A percentile compares a stretch with the other conserved stretches of the same genome.
These are phyloP conservation scores for Chaetomiaceae sp. DNA, from an alignment of 2,329 filamentous ascomycete species.

Conservation along the genomic window DNA sequence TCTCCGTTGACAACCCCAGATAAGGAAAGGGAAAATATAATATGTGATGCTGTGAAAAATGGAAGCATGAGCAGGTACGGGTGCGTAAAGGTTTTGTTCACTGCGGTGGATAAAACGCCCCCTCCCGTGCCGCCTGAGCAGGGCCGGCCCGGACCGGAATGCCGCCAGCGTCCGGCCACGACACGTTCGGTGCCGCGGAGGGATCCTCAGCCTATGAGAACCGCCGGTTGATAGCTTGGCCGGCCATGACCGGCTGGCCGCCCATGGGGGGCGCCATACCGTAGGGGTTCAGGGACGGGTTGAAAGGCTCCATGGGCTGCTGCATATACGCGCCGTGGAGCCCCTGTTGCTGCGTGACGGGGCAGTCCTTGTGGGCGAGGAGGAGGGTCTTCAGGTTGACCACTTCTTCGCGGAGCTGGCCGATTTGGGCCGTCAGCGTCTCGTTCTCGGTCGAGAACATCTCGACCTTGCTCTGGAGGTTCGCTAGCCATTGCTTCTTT, in stretches of 20 bases:
- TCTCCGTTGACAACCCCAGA: no score
- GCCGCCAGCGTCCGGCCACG: no score
- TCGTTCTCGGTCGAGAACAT: conserved; percentile 91
- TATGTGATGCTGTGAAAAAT: no score
- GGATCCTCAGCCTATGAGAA: conserved; percentile 45
- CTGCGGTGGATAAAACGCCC: no score
- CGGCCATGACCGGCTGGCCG: conserved; percentile 51
- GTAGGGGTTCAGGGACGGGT: conserved; percentile 55
- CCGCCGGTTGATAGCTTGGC: conserved; percentile 51
- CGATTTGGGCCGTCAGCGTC: conserved; percentile 74
- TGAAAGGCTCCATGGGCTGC: conserved; percentile 50
- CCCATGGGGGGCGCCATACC: conserved; percentile 51
- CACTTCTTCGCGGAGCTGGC: conserved; percentile 82
- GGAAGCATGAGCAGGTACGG: no score
- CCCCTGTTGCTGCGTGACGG: conserved; percentile 82
- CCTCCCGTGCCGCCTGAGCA: no score
- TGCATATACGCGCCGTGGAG: conserved; percentile 56
- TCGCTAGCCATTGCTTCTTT: conserved; percentile 98
- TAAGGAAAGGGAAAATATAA: background rate
- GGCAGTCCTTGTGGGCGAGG: conserved; percentile 92
- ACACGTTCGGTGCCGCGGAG: background rate
- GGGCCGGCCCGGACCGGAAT: no score
- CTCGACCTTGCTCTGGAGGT: conserved; percentile 91
- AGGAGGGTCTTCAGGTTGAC: conserved; percentile 91
- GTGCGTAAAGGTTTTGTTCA: no score